phyloP scores from a whole-genome alignment of 257 asterid species.

The Forsythia viridissima region DNA sequence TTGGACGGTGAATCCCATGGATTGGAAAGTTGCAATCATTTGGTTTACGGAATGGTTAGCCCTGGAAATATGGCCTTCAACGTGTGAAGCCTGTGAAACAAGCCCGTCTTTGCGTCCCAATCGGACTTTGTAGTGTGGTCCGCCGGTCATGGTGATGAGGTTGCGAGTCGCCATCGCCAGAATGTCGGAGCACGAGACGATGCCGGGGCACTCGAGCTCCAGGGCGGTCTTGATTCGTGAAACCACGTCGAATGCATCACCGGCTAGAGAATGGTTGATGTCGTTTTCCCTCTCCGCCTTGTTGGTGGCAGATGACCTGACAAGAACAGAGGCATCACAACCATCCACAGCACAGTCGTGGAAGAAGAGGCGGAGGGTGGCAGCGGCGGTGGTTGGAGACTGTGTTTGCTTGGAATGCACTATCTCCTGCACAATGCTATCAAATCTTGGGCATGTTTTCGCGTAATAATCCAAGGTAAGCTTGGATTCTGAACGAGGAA shows the following conservation, averaged over 20 bases:
- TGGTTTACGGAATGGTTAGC: slow-evolving; percentile 63
- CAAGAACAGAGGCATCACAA: slow-evolving; percentile 85
- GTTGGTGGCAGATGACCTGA: slow-evolving; percentile 72
- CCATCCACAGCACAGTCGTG: slow-evolving; percentile 87
- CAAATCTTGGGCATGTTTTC: slow-evolving; percentile 64
- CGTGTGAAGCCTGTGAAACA: slow-evolving; percentile 46
- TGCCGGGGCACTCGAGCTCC: slow-evolving; percentile 82
- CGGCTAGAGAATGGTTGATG: slow-evolving; percentile 89
- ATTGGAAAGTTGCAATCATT: slow-evolving; percentile 48
- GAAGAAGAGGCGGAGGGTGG: slow-evolving; percentile 88
- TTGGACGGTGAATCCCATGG: slow-evolving; percentile 57
- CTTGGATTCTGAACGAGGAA: background rate
- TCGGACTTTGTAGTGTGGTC: slow-evolving; percentile 66
- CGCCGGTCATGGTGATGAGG: slow-evolving; percentile 78
- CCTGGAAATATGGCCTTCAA: slow-evolving; percentile 67
- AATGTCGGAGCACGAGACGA: slow-evolving; percentile 89
- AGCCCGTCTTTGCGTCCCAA: slow-evolving; percentile 73
- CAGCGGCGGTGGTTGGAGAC: slow-evolving; percentile 97
- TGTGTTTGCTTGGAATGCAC: slow-evolving; percentile 68
- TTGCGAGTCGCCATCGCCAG: slow-evolving; percentile 82
- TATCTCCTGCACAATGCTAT: slow-evolving; percentile 66
- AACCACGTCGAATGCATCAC: slow-evolving; percentile 91
- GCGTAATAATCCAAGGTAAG: slow-evolving; percentile 38
- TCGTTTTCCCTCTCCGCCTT: slow-evolving; percentile 89
- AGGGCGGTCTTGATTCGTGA: slow-evolving; percentile 84